These are phyloP conservation scores for Fusarium proliferatum DNA, from an alignment of 2,329 filamentous ascomycete genomes.

Conservation along the genomic window DNA sequence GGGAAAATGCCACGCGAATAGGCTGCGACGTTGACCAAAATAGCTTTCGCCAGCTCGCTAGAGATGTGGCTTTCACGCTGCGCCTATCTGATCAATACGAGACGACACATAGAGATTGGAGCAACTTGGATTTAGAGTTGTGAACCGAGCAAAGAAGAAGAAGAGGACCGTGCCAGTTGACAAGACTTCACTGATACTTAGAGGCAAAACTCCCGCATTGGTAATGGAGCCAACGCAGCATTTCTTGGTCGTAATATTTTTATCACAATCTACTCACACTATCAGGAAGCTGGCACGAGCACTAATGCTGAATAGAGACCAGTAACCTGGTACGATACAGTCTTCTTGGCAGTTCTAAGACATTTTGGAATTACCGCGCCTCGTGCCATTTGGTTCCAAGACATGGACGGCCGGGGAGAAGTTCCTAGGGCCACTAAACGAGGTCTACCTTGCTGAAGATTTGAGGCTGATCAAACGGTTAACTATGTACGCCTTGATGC, in stretches of 20 bases:
- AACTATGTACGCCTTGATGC: constrained; percentile 12
- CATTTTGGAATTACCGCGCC: constrained; percentile 5
- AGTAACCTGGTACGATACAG: constrained; percentile 7
- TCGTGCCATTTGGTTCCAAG: constrained; percentile 6
- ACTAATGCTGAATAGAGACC: background rate
- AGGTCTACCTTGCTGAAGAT: background rate
- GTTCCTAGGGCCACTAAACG: constrained; percentile 16
- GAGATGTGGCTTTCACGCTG: background rate
- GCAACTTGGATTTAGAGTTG: background rate
- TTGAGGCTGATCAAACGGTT: constrained; percentile 9
- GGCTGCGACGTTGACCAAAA: background rate
- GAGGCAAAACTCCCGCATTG: background rate
- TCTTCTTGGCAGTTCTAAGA: constrained; percentile 11
- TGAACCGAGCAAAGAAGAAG: background rate
- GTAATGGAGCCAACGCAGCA: constrained; percentile 2
- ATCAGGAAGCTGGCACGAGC: background rate
- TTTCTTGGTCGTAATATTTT: constrained; percentile 3
- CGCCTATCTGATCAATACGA: background rate
- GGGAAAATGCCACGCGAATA: background rate
- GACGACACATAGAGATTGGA: background rate
- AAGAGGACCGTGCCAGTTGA: constrained; percentile 23
- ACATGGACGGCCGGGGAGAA: constrained; percentile 12
- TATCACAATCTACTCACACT: background rate
- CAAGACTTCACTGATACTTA: background rate
- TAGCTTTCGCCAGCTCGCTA: background rate